A percentile compares a stretch with the other conserved stretches of the same genome.
Conservation (phyloP, 2,329 filamentous ascomycete species). For the Colletotrichum theobromicola region DNA sequence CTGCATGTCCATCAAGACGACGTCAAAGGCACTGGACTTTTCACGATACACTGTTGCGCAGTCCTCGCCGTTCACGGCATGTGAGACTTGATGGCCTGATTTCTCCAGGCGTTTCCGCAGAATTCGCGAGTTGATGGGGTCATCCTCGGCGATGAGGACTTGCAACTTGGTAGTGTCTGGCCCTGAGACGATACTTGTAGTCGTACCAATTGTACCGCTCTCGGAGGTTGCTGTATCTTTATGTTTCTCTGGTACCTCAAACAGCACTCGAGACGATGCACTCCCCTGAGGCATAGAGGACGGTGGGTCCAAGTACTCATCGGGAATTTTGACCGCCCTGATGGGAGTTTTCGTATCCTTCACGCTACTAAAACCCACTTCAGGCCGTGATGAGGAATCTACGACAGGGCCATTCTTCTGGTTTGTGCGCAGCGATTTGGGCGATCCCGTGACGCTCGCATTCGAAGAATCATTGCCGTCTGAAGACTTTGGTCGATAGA, state of each 20-base stretch:
- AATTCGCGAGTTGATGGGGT: constrained; percentile 85
- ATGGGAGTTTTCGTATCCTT: constrained; percentile 51
- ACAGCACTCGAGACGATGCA: constrained; percentile 40
- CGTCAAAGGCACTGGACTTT: constrained; percentile 69
- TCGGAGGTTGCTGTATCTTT: constrained; percentile 2
- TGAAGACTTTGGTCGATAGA: not conserved
- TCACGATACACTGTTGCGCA: constrained; percentile 76
- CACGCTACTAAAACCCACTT: constrained; percentile 42
- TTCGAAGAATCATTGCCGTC: not conserved
- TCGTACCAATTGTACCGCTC: not conserved
- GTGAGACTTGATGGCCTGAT: constrained; percentile 70
- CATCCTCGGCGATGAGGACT: constrained; percentile 85
- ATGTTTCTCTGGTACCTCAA: constrained; percentile 37
- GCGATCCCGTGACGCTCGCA: not conserved
- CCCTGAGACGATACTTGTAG: constrained; percentile 1
- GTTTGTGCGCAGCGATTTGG: constrained; percentile 7
- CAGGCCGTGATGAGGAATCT: constrained; percentile 27
- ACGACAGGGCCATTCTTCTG: constrained; percentile 12
- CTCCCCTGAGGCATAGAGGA: constrained; percentile 29
- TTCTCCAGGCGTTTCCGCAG: constrained; percentile 82
- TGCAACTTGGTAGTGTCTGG: constrained; percentile 51
- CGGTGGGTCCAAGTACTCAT: constrained; percentile 46
- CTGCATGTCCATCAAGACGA: constrained; percentile 93
- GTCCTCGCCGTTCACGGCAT: constrained; percentile 85
- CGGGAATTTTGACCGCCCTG: constrained; percentile 52